A percentile compares a stretch with the other conserved stretches of the same genome.
These are phyloP conservation scores for Hypomyces rosellus DNA, from an alignment of 2,329 filamentous ascomycete genomes.

Conservation along the genomic window DNA sequence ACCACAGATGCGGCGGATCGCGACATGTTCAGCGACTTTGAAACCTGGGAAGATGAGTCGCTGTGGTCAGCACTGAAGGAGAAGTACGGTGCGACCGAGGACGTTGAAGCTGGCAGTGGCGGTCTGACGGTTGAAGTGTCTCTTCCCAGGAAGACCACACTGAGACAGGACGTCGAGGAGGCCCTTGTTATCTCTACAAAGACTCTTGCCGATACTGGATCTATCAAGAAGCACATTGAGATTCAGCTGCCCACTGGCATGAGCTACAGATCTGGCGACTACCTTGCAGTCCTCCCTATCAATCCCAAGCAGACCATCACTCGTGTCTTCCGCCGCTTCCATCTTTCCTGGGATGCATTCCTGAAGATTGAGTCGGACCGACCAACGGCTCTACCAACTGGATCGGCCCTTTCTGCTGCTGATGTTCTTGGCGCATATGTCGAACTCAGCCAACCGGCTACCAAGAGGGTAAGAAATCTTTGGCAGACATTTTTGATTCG, in stretches of 20 bases:
- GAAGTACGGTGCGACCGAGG: conserved; percentile 32
- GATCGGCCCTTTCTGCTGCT: conserved; percentile 51
- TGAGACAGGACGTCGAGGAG: conserved; percentile 59
- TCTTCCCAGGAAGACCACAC: conserved; percentile 46
- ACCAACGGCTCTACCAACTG: conserved; percentile 48
- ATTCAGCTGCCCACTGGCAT: conserved; percentile 60
- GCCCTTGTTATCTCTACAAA: conserved; percentile 50
- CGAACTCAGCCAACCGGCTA: conserved; percentile 66
- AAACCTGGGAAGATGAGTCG: conserved; percentile 57
- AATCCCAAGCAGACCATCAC: conserved; percentile 58
- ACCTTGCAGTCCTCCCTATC: conserved; percentile 65
- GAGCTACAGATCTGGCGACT: conserved; percentile 68
- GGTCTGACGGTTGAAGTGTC: conserved; percentile 43
- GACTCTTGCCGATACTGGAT: conserved; percentile 43
- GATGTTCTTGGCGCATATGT: conserved; percentile 65
- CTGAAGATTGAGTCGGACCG: conserved; percentile 52
- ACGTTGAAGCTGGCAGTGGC: conserved; percentile 7
- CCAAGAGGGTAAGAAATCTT: conserved; percentile 48
- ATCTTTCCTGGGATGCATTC: conserved; percentile 62
- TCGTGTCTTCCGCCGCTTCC: conserved; percentile 59
- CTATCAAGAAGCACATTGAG: conserved; percentile 58
- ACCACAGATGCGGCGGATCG: conserved; percentile 54
- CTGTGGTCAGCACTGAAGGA: conserved; percentile 45
- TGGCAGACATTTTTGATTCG: neutral
- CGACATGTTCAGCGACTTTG: conserved; percentile 62